phyloP scores from a whole-genome alignment of 257 asterid genomes.

The Capsicum chinense region DNA sequence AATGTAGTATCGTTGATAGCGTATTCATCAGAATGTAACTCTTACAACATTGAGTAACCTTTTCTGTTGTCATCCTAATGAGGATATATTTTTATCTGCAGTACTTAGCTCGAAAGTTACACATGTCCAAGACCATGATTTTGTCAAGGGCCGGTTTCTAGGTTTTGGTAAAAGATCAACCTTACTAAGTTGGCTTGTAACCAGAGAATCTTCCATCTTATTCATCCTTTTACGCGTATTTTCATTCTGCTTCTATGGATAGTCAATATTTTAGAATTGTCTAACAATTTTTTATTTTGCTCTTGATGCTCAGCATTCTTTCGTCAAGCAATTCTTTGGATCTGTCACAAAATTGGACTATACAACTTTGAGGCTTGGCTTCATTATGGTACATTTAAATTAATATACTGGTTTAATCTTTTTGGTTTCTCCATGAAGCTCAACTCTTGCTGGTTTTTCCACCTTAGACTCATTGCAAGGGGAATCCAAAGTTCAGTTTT shows the following conservation, averaged over 20 bases:
- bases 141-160: slow-evolving; percentile 49
- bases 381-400: slow-evolving; percentile 37
- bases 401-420: background rate
- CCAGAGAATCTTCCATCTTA: slow-evolving; percentile 25
- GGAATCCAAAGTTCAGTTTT: slow-evolving; percentile 41
- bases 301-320: slow-evolving; percentile 36
- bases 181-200: slow-evolving; percentile 64
- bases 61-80: background rate
- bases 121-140: slow-evolving; percentile 48
- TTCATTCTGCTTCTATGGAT: slow-evolving; percentile 2
- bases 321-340: slow-evolving; percentile 45
- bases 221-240: background rate
- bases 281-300: background rate
- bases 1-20: background rate
- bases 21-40: background rate
- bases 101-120: slow-evolving; percentile 17
- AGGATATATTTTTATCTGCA: slow-evolving; percentile 14
- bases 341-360: slow-evolving; percentile 46
- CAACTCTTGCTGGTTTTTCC: background rate
- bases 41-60: slow-evolving; percentile 2
- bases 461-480: slow-evolving; percentile 39
- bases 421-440: background rate
- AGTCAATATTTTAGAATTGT: background rate
- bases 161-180: slow-evolving; percentile 46
- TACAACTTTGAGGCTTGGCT: slow-evolving; percentile 40